Conservation (phyloP, 1,284 basidiomycete genomes). For the Ceratobasidium sp. region DNA sequence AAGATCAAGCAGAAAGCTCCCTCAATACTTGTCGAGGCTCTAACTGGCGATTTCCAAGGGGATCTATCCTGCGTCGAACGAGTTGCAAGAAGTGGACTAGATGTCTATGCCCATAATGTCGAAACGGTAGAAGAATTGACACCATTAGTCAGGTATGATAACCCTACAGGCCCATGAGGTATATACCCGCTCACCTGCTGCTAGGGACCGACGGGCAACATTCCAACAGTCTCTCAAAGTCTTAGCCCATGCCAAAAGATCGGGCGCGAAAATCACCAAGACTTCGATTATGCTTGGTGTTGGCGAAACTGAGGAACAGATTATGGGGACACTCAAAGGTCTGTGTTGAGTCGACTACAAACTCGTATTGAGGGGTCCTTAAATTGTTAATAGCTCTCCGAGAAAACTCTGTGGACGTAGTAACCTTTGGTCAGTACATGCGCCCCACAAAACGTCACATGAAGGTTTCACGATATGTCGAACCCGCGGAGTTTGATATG, state of each 20-base stretch:
- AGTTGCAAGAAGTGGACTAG: conserved; percentile 92
- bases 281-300: conserved; percentile 99
- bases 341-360: conserved; percentile 51
- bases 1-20: conserved; percentile 99
- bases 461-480: conserved; percentile 98
- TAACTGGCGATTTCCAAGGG: conserved; percentile 96
- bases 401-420: conserved; percentile 88
- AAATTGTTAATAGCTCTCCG: conserved; percentile 77
- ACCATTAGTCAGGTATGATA: conserved; percentile 78
- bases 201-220: conserved; percentile 88
- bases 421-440: conserved; percentile 99
- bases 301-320: conserved; percentile 89
- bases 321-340: conserved; percentile 89
- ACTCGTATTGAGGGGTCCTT: conserved; percentile 1
- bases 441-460: conserved; percentile 98
- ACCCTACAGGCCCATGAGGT: not conserved
- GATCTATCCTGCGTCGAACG: conserved; percentile 79
- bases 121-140: conserved; percentile 96
- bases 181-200: not conserved
- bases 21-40: conserved; percentile 94
- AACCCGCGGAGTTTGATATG: conserved; percentile 90
- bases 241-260: conserved; percentile 83
- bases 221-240: conserved; percentile 93
- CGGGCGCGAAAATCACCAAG: conserved; percentile 92
- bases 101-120: conserved; percentile 98